Evolutionary conservation across 2,329 filamentous ascomycete species (phyloP).

Genomic region (Botryotinia calthae): DNA sequence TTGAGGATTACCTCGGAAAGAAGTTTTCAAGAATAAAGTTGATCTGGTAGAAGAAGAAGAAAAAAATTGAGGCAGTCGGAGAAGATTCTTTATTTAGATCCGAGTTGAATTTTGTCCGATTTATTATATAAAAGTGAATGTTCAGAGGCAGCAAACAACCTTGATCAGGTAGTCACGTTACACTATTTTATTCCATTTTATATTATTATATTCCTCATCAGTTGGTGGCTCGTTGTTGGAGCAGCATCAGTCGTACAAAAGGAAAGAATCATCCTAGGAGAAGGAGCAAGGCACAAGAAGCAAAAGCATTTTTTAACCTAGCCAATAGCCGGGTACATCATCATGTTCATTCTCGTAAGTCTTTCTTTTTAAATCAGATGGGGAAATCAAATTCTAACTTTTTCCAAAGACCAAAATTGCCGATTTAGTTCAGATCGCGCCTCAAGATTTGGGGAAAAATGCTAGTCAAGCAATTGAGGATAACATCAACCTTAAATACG

Average conservation of each 20-base stretch:
- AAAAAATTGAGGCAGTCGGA: not conserved
- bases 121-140: not conserved
- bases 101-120: not conserved
- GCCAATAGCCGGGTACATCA: not conserved
- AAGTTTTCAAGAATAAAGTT: not conserved
- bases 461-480: conserved; percentile 87
- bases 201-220: not conserved
- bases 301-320: not conserved
- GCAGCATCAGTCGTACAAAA: not conserved
- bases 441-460: conserved; percentile 80
- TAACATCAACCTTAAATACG: conserved; percentile 95
- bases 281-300: conserved; percentile 1
- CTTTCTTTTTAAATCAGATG: too few species aligned
- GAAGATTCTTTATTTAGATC: not conserved
- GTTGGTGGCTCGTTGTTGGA: not conserved
- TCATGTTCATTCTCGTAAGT: conserved; percentile 52
- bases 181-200: too few species aligned
- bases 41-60: not conserved
- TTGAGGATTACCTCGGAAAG: not conserved
- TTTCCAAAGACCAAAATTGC: conserved; percentile 78
- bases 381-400: conserved; percentile 14
- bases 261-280: not conserved
- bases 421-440: conserved; percentile 89
- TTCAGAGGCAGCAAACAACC: not conserved
- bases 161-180: not conserved